A percentile compares a stretch with the other conserved stretches of the same genome.
Evolutionary conservation across 1,284 basidiomycete species (phyloP).

Genomic region (Cystobasidiaceae sp.): DNA sequence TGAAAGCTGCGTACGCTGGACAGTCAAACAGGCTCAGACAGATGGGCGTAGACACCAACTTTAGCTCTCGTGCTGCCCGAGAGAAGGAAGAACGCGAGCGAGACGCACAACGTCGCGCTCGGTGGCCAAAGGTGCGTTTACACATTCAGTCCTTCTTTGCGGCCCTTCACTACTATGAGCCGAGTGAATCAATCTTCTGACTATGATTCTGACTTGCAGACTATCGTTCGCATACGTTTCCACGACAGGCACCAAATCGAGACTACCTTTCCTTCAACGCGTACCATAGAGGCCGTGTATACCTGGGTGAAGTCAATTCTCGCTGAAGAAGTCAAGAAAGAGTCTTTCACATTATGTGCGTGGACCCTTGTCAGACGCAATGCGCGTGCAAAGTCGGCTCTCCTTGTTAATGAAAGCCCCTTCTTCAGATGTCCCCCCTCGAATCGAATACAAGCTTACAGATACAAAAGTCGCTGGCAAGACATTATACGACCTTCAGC

Average conservation of each 20-base stretch:
- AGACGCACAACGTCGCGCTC: conserved; percentile 48
- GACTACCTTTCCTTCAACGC: conserved; percentile 63
- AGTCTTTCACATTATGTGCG: conserved; percentile 75
- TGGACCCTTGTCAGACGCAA: conserved; percentile 35
- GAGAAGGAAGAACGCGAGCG: conserved; percentile 63
- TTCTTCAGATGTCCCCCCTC: conserved; percentile 59
- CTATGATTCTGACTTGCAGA: conserved; percentile 51
- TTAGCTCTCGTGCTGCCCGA: conserved; percentile 62
- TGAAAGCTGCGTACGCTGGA: conserved; percentile 61
- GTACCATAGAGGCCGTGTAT: conserved; percentile 72
- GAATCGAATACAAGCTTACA: conserved; percentile 72
- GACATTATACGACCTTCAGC: conserved; percentile 61
- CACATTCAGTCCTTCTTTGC: background rate
- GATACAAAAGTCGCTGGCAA: conserved; percentile 64
- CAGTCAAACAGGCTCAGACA: conserved; percentile 60
- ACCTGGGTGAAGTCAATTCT: conserved; percentile 69
- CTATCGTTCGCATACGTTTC: conserved; percentile 73
- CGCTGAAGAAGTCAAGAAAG: conserved; percentile 63
- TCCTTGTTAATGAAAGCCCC: background rate
- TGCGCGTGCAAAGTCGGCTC: too few species aligned
- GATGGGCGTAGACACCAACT: conserved; percentile 61
- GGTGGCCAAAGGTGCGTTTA: conserved; percentile 63
- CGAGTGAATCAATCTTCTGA: background rate
- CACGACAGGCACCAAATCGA: conserved; percentile 74
- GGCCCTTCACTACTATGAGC: too few species aligned